phyloP scores from a whole-genome alignment of 192 early-diverging fungal species.

The Kickxella alabastrina region DNA sequence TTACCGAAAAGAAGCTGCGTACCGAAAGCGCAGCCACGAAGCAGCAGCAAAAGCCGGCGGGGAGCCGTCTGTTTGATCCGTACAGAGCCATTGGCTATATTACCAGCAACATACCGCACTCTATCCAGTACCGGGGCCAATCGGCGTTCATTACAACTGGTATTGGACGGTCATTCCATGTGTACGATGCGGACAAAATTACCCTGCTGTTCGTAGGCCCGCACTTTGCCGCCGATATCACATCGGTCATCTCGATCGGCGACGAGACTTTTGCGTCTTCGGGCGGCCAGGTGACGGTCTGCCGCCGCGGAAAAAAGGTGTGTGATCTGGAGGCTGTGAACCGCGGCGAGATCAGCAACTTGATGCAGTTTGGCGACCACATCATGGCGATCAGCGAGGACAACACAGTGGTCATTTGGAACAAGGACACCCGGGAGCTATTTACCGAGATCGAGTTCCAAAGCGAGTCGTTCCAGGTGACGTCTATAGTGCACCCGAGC shows the following conservation, averaged over 20 bases:
- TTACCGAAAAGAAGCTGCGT: slow-evolving; percentile 31
- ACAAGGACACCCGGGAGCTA: slow-evolving; percentile 64
- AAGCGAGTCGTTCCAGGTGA: slow-evolving; percentile 60
- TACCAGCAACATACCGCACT: slow-evolving; percentile 74
- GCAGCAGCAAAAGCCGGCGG: slow-evolving; percentile 1
- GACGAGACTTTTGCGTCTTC: slow-evolving; percentile 75
- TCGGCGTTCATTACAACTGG: slow-evolving; percentile 80
- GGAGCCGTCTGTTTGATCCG: slow-evolving; percentile 69
- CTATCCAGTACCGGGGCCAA: slow-evolving; percentile 72
- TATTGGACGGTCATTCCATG: slow-evolving; percentile 84
- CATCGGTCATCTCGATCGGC: slow-evolving; percentile 63
- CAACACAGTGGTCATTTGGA: slow-evolving; percentile 75
- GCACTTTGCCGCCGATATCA: slow-evolving; percentile 62
- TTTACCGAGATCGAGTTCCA: slow-evolving; percentile 75
- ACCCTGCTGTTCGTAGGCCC: slow-evolving; percentile 75
- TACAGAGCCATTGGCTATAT: slow-evolving; percentile 92
- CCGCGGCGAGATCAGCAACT: slow-evolving; percentile 53
- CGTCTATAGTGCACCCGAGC: slow-evolving; percentile 83
- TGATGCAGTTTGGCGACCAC: slow-evolving; percentile 73
- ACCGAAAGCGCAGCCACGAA: slow-evolving; percentile 1
- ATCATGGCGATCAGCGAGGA: slow-evolving; percentile 76
- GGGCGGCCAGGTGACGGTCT: slow-evolving; percentile 58
- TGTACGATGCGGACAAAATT: slow-evolving; percentile 81
- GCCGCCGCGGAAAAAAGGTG: slow-evolving; percentile 54
- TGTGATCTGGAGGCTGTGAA: slow-evolving; percentile 17